These are phyloP conservation scores for Moesziomyces sp. DNA, from an alignment of 1,284 basidiomycete genomes.

Conservation along the genomic window DNA sequence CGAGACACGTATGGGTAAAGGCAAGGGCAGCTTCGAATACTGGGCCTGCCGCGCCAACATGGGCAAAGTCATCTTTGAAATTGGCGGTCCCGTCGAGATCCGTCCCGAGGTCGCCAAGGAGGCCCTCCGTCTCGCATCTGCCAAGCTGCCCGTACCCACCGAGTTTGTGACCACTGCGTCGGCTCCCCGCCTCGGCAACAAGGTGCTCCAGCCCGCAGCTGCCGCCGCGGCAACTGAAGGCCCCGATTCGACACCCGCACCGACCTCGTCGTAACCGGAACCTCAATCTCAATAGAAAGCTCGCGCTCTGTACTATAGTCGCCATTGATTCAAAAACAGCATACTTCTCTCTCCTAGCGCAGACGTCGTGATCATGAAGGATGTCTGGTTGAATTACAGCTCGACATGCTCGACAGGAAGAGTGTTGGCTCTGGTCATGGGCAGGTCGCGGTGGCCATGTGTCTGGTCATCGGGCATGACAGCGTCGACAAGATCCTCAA, in stretches of 20 bases:
- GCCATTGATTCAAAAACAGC: too few relatives aligned
- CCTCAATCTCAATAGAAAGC: too few relatives aligned
- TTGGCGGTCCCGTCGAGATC: conserved; percentile 84
- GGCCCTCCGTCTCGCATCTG: conserved; percentile 86
- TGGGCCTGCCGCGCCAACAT: conserved; percentile 93
- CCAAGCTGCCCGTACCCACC: conserved; percentile 86
- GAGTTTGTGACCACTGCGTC: conserved; percentile 83
- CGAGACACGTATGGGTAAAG: conserved; percentile 99
- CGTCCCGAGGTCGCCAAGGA: conserved; percentile 92
- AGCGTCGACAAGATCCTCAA: conserved; percentile 23
- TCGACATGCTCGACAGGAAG: conserved; percentile 40
- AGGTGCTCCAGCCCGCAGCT: conserved; percentile 43
- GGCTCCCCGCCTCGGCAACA: conserved; percentile 80
- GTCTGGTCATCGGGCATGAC: conserved; percentile 18
- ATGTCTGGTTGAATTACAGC: conserved; percentile 4
- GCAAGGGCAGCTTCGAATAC: conserved; percentile 95
- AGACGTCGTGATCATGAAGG: too few relatives aligned
- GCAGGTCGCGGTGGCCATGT: conserved; percentile 2
- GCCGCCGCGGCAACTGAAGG: not conserved
- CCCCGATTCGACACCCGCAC: not conserved
- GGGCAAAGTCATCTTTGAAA: conserved; percentile 94
- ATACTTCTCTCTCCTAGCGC: too few relatives aligned
- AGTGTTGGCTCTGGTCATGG: conserved; percentile 18
- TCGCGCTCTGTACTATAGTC: too few relatives aligned
- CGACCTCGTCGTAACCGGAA: not conserved